These are phyloP conservation scores for Fraxinus anomala DNA, from an alignment of 257 asterid genomes.

Conservation along the genomic window DNA sequence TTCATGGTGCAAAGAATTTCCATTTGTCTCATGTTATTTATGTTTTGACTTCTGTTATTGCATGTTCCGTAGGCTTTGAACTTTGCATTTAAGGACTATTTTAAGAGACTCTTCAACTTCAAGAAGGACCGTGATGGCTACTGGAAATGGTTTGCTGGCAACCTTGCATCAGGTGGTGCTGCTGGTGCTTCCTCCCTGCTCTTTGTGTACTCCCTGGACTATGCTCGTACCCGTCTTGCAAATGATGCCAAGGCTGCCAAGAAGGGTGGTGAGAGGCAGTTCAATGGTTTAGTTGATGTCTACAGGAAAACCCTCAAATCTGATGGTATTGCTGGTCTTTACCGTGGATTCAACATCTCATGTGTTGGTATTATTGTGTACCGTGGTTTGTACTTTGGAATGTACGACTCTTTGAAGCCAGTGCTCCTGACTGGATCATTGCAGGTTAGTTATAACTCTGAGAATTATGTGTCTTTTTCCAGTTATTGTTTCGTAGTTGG, in stretches of 20 bases:
- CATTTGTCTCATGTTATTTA: background rate
- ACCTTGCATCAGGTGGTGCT: conserved; percentile 53
- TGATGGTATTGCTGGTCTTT: conserved; percentile 49
- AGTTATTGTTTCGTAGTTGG: background rate
- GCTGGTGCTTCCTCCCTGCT: conserved; percentile 53
- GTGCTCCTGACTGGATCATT: conserved; percentile 40
- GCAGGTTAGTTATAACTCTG: conserved; percentile 34
- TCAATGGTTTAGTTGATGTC: conserved; percentile 46
- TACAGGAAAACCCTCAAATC: conserved; percentile 41
- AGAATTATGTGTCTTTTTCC: background rate
- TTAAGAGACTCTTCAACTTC: conserved; percentile 58
- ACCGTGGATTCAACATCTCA: conserved; percentile 52
- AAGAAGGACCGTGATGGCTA: conserved; percentile 31
- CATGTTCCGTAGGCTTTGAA: conserved; percentile 41
- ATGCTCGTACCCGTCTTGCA: conserved; percentile 51
- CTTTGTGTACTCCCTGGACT: conserved; percentile 50
- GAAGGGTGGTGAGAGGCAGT: conserved; percentile 52
- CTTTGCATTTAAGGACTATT: conserved; percentile 56
- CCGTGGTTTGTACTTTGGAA: conserved; percentile 45
- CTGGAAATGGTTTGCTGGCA: conserved; percentile 59
- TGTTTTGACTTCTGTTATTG: background rate
- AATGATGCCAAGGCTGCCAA: conserved; percentile 54
- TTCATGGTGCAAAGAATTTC: no score
- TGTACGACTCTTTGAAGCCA: conserved; percentile 47
- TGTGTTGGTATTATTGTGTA: conserved; percentile 51